Percentiles rank a stretch among this genome's conserved stretches.
Conservation (phyloP, 441 rosid genomes). For the Pelargonium myrrhifolium region DNA sequence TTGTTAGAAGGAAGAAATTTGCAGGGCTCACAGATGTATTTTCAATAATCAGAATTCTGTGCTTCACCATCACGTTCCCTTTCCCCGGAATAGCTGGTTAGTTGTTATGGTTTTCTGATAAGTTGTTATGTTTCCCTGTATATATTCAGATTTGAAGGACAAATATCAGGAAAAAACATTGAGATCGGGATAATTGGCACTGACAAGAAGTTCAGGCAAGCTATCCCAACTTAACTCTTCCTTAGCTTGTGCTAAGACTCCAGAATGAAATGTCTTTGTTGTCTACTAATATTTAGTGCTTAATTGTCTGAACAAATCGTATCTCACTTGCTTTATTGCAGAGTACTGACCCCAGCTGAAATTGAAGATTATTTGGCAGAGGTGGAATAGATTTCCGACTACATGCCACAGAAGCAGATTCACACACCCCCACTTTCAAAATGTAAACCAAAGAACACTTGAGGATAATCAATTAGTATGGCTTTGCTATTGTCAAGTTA, state of each 20-base stretch:
- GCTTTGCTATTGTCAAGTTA: too few relatives aligned
- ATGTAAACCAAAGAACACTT: too few relatives aligned
- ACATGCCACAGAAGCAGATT: too few relatives aligned
- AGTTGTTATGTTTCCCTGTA: background rate
- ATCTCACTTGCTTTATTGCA: background rate
- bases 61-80: background rate
- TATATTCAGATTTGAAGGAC: constrained; percentile 80
- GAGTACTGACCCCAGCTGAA: constrained; percentile 8
- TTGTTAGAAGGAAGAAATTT: background rate
- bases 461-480: too few relatives aligned
- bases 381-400: background rate
- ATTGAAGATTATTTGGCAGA: constrained; percentile 2
- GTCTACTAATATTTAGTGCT: background rate
- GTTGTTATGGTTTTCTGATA: background rate
- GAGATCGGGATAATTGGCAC: constrained; percentile 89
- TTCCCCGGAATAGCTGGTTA: background rate
- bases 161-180: constrained; percentile 87
- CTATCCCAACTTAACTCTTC: background rate
- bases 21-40: background rate
- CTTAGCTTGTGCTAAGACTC: background rate
- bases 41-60: background rate
- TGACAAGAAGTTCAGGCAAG: constrained; percentile 85
- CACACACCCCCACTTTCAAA: too few relatives aligned
- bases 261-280: background rate
- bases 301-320: background rate